Base-by-base conservation (phyloP, 805 yeast genomes). In the Candida easanensis region DNA sequence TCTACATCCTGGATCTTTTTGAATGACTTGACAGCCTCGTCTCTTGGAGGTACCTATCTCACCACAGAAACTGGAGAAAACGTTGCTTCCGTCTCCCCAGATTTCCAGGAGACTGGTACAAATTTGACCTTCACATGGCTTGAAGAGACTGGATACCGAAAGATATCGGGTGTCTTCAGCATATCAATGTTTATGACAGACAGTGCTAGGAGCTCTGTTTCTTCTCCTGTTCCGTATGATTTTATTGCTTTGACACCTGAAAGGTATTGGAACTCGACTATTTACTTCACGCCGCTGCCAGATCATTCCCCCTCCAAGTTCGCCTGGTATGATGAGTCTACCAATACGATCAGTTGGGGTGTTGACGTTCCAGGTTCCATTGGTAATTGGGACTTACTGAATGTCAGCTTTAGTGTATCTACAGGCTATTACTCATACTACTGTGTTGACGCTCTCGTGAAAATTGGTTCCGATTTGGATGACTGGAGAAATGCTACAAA, bases 301-400 rank as follows among this genome's bases (percentile, higher is more conserved):
- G 31, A 11, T 6, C 22, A 35, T 25, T 17, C 16, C 13, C 31
- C 38, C 9, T 35, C 15, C 38, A 35, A 27, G 22, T 9, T 17
- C 31, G n/a, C 31, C 11, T 25, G 7, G 10, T 25, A 25, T 27
- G 38, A 35, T 17, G 5, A 5, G 10, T 21, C 16, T 15, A 13
- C 13, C 10, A 4, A 9, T 5, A n/a, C n/a, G 13, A 17, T 25
- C 21, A 15, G 25, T 22, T 36, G 39, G 39, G 26, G 18, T 5
- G 20, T 36, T 18, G 39, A 36, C 13, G 18, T 36, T 19, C 39
- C 39, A 13, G 39, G 39, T 4, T 13, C 33, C 7, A 4, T 36
- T 25, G 39, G 39, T 9, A 11, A 33, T 4, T 36, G 39, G 39
- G 31, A 23, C 14, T 25, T 22, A 25, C 31, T 35, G n/a, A 25